A percentile compares a stretch with the other conserved stretches of the same genome.
Conservation (phyloP, 1,284 basidiomycete species). For the Golubevia pallescens region DNA sequence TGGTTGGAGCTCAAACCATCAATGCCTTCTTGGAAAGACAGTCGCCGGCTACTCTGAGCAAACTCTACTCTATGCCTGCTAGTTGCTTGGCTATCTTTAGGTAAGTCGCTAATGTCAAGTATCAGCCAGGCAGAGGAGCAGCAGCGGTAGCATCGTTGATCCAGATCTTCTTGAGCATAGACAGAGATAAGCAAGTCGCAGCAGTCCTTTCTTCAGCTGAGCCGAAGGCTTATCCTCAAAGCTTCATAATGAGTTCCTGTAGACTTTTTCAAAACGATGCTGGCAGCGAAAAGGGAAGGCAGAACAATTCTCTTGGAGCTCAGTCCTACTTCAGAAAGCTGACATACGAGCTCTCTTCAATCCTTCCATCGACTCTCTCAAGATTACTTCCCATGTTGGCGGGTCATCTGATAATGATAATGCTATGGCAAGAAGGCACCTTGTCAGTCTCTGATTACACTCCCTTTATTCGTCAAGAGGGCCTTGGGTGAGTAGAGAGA, state of each 20-base stretch:
- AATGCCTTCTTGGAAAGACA: conserved; percentile 82
- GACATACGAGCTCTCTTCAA: too few relatives aligned
- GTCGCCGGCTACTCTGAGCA: conserved; percentile 79
- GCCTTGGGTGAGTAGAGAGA: neutral
- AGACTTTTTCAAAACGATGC: too few relatives aligned
- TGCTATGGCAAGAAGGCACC: neutral
- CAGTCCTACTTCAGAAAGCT: too few relatives aligned
- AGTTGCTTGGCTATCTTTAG: conserved; percentile 93
- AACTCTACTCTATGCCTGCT: conserved; percentile 86
- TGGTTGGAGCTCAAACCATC: conserved; percentile 51
- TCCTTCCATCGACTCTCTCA: too few relatives aligned
- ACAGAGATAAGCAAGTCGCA: too few relatives aligned
- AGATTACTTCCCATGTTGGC: conserved; percentile 1
- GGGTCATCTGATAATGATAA: neutral
- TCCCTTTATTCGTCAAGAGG: neutral
- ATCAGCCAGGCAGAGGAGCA: neutral
- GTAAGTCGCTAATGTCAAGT: conserved; percentile 66
- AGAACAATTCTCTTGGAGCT: too few relatives aligned
- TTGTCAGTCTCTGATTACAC: neutral
- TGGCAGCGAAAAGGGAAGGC: too few relatives aligned
- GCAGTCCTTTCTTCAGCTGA: too few relatives aligned
- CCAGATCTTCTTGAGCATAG: neutral
- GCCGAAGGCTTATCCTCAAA: too few relatives aligned
- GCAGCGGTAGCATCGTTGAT: neutral
- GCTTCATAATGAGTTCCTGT: too few relatives aligned